Evolutionary conservation across 1,284 basidiomycete species (phyloP).

Genomic region (Wallemia mellicola): DNA sequence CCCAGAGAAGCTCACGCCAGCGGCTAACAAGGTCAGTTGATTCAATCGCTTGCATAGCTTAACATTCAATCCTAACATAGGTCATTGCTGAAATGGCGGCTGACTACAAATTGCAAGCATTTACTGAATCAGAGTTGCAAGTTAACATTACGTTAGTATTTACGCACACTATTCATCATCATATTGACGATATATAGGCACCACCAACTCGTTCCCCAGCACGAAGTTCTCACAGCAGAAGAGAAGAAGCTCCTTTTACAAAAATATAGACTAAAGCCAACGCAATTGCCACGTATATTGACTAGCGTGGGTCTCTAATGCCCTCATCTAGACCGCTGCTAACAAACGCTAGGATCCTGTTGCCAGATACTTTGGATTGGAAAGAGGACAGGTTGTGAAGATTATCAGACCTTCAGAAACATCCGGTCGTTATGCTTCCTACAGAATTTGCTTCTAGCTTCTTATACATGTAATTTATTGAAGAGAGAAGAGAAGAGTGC

Average conservation of each 20-base stretch:
- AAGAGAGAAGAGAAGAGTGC: no score
- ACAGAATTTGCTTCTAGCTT: constrained; percentile 38
- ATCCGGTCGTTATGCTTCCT: constrained; percentile 74
- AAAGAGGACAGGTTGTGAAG: constrained; percentile 88
- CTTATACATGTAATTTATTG: constrained; percentile 2
- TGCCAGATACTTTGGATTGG: constrained; percentile 83
- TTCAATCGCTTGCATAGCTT: not conserved
- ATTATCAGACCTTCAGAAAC: constrained; percentile 94
- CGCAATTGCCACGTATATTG: constrained; percentile 89
- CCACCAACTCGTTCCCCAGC: constrained; percentile 77
- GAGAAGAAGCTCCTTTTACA: constrained; percentile 66
- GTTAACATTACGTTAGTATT: constrained; percentile 66
- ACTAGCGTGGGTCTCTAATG: constrained; percentile 20
- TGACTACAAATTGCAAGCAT: constrained; percentile 75
- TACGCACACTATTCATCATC: not conserved
- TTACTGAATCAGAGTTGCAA: constrained; percentile 78
- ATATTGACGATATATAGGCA: constrained; percentile 5
- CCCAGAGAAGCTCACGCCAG: constrained; percentile 82
- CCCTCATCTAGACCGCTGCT: not conserved
- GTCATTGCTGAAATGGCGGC: constrained; percentile 62
- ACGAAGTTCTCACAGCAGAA: constrained; percentile 56
- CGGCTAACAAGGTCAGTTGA: constrained; percentile 57
- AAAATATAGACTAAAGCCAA: constrained; percentile 91
- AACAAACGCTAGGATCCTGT: constrained; percentile 90
- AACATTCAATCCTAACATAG: constrained; percentile 17